Percentiles rank a stretch among this genome's conserved stretches.
phyloP scores from a whole-genome alignment of 2,329 filamentous ascomycete genomes.

The Apiospora pterosperma region DNA sequence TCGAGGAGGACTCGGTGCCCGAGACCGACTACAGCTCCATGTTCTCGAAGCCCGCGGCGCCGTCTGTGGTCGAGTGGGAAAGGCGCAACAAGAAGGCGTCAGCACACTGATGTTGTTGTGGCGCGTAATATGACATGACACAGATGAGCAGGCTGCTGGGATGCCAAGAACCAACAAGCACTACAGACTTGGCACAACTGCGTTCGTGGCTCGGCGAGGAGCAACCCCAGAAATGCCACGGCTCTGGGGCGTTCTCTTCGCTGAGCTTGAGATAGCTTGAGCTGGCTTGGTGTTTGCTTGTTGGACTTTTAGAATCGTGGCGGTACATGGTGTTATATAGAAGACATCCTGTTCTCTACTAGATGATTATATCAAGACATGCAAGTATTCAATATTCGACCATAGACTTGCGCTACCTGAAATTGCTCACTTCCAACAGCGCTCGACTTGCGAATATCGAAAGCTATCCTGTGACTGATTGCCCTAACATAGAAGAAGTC shows the following conservation, averaged over 20 bases:
- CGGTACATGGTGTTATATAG: background rate
- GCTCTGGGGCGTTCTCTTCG: background rate
- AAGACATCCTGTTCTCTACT: background rate
- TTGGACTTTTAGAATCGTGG: background rate
- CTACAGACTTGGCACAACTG: background rate
- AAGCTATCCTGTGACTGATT: background rate
- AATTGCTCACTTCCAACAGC: background rate
- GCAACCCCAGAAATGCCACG: background rate
- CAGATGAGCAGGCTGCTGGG: background rate
- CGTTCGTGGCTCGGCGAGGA: background rate
- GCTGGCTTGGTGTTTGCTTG: background rate
- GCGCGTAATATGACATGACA: background rate
- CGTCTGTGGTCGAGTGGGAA: conserved; percentile 30
- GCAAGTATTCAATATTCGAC: background rate
- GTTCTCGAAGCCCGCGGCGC: conserved; percentile 32
- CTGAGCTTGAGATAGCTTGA: background rate
- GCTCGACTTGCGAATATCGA: background rate
- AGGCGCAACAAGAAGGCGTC: conserved; percentile 3
- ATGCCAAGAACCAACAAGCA: background rate
- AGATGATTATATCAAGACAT: background rate
- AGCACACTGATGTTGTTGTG: too few species aligned
- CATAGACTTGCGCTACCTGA: background rate
- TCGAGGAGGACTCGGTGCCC: conserved; percentile 50
- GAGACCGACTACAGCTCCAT: conserved; percentile 61
- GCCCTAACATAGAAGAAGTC: background rate